phyloP scores from a whole-genome alignment of 768 basidiomycete genomes.

The Steccherinum ochraceum region DNA sequence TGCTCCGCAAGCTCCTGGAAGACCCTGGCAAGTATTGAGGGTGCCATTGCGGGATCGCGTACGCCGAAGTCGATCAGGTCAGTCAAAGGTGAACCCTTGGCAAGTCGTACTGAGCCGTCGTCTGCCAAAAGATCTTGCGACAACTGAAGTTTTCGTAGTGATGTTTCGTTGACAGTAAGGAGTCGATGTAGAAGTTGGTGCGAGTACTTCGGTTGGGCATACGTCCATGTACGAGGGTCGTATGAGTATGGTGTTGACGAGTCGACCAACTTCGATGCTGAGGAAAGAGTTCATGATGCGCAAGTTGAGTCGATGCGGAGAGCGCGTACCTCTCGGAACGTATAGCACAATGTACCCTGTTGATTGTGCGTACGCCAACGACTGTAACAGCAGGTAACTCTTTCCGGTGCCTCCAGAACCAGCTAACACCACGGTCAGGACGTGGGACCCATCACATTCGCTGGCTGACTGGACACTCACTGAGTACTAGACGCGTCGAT shows the following conservation, averaged over 20 bases:
- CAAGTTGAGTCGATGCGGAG: background rate
- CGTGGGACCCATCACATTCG: slow-evolving; percentile 4
- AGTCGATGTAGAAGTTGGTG: slow-evolving; percentile 60
- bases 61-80: slow-evolving; percentile 55
- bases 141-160: slow-evolving; percentile 37
- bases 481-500: slow-evolving; percentile 53
- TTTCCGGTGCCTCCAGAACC: slow-evolving; percentile 78
- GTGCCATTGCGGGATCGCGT: slow-evolving; percentile 45
- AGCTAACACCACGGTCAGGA: slow-evolving; percentile 32
- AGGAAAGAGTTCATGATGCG: background rate
- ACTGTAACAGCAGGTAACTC: slow-evolving; percentile 71
- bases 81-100: slow-evolving; percentile 41
- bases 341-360: slow-evolving; percentile 81
- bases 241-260: slow-evolving; percentile 70
- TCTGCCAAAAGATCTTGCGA: slow-evolving; percentile 16
- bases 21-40: slow-evolving; percentile 50
- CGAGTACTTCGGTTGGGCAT: slow-evolving; percentile 63
- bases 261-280: slow-evolving; percentile 56
- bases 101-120: slow-evolving; percentile 29
- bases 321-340: slow-evolving; percentile 61
- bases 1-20: slow-evolving; percentile 61
- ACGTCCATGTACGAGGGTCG: slow-evolving; percentile 69
- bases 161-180: slow-evolving; percentile 46
- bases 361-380: slow-evolving; percentile 57
- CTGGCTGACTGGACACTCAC: slow-evolving; percentile 36